Conservation (phyloP, 352 stramenopile species). For the Phytophthora rubi region DNA sequence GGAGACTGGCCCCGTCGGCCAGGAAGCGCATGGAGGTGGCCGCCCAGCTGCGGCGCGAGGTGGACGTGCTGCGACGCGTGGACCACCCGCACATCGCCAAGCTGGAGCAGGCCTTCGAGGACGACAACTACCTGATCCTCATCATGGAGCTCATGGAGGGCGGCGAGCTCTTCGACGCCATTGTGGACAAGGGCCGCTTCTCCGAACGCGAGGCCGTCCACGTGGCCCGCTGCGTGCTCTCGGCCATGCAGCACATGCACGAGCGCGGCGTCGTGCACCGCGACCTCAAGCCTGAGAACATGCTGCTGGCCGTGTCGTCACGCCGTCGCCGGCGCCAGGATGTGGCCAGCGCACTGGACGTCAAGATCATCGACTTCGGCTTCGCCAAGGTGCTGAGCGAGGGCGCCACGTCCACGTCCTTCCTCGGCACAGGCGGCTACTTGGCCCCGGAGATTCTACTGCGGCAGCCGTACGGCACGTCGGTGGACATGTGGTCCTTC, state of each 20-base stretch:
- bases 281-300: conserved; percentile 83
- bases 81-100: conserved; percentile 76
- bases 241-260: conserved; percentile 80
- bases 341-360: conserved; percentile 31
- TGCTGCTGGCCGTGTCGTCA: conserved; percentile 55
- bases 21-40: conserved; percentile 61
- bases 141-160: conserved; percentile 82
- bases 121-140: conserved; percentile 68
- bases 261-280: conserved; percentile 68
- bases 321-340: conserved; percentile 24
- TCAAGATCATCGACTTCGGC: conserved; percentile 99
- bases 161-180: conserved; percentile 84
- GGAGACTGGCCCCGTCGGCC: conserved; percentile 50
- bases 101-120: conserved; percentile 72
- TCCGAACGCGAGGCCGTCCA: conserved; percentile 60
- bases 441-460: conserved; percentile 98
- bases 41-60: conserved; percentile 64
- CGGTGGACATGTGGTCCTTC: conserved; percentile 97
- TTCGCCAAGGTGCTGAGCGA: conserved; percentile 92
- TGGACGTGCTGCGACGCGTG: conserved; percentile 67
- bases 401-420: conserved; percentile 64
- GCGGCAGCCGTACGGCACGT: conserved; percentile 94
- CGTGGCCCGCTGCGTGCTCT: conserved; percentile 65
- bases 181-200: conserved; percentile 71
- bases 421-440: conserved; percentile 92